These are phyloP conservation scores for Solioccasus polychromus DNA, from an alignment of 768 basidiomycete species.

Conservation along the genomic window DNA sequence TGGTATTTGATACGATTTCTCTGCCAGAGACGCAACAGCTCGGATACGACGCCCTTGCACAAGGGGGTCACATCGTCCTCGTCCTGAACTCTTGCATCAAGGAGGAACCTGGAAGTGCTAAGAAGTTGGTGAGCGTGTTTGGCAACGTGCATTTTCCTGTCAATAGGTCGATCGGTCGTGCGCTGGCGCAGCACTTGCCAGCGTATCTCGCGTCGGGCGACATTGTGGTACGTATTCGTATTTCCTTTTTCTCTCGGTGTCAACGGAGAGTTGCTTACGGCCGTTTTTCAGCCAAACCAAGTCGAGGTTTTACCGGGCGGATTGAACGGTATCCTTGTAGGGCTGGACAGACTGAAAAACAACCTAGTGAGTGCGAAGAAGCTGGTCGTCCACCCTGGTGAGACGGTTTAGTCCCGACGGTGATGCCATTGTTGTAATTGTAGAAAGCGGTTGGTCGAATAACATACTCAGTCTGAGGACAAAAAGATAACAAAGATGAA, in stretches of 20 bases:
- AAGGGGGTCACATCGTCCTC: conserved; percentile 27
- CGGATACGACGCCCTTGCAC: conserved; percentile 28
- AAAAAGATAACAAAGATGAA: too few relatives aligned
- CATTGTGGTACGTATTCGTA: conserved; percentile 15
- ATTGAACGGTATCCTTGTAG: conserved; percentile 31
- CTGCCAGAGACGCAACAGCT: conserved; percentile 30
- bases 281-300: conserved; percentile 31
- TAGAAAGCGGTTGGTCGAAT: too few relatives aligned
- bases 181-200: conserved; percentile 9
- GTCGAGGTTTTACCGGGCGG: conserved; percentile 39
- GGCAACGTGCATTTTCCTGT: neutral
- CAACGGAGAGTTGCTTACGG: neutral
- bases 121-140: neutral
- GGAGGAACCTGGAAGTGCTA: neutral
- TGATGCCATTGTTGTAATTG: too few relatives aligned
- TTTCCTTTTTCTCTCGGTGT: neutral
- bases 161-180: conserved; percentile 8
- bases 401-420: too few relatives aligned
- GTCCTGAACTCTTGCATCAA: neutral
- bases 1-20: conserved; percentile 32
- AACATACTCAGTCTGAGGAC: too few relatives aligned
- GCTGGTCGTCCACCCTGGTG: conserved; percentile 30
- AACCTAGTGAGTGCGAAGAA: conserved; percentile 39
- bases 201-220: conserved; percentile 17
- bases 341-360: conserved; percentile 29